phyloP scores from a whole-genome alignment of 306 rosid genomes.

The Spatholobus suberectus region DNA sequence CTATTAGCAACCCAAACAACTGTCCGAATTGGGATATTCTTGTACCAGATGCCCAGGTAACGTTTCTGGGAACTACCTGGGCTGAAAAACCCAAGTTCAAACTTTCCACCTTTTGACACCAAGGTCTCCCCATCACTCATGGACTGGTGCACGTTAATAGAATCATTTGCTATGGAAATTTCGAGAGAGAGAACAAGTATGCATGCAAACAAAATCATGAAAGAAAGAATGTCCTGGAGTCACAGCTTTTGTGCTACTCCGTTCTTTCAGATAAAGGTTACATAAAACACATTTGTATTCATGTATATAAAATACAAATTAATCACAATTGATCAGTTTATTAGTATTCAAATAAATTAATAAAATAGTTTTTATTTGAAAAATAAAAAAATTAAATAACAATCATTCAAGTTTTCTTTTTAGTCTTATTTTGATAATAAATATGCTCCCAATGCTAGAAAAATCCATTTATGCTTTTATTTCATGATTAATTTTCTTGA shows the following conservation, averaged over 20 bases:
- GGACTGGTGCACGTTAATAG: conserved; percentile 31
- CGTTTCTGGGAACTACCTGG: neutral
- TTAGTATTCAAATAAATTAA: too few relatives aligned
- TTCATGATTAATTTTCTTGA: too few relatives aligned
- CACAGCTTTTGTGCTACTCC: too few relatives aligned
- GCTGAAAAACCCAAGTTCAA: conserved; percentile 35
- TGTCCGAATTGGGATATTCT: neutral
- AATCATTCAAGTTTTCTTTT: too few relatives aligned
- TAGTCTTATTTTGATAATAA: neutral
- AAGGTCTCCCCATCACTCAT: conserved; percentile 42
- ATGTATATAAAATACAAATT: too few relatives aligned
- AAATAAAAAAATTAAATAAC: too few relatives aligned
- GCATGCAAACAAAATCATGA: too few relatives aligned
- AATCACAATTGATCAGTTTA: neutral
- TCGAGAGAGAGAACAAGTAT: neutral
- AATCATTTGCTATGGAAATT: conserved; percentile 32
- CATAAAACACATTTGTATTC: too few relatives aligned
- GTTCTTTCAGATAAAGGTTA: neutral
- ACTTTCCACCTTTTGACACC: conserved; percentile 41
- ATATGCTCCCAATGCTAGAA: neutral
- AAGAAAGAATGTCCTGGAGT: neutral
- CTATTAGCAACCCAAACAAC: neutral
- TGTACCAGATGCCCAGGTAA: neutral
- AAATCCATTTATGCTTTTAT: neutral
- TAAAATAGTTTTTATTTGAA: too few relatives aligned